Evolutionary conservation across 257 asterid genomes (phyloP).

Genomic region (Leptodermis oblonga): DNA sequence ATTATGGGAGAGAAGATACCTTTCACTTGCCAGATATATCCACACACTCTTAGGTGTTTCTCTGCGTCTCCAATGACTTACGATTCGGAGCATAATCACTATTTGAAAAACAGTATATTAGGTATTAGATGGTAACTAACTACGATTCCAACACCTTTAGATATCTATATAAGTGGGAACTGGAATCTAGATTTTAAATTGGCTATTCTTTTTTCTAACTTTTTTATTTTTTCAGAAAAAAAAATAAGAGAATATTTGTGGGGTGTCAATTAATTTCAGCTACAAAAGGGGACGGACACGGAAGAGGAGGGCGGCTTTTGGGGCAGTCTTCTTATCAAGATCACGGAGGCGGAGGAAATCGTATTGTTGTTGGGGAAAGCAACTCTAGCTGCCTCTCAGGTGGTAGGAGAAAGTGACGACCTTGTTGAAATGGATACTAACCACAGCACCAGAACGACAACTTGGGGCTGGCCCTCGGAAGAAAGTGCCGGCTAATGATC

Average conservation of each 20-base stretch:
- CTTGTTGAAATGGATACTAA: slow-evolving; percentile 28
- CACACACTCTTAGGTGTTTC: neutral
- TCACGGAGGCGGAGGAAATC: slow-evolving; percentile 11
- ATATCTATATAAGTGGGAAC: neutral
- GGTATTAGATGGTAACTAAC: neutral
- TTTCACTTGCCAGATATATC: neutral
- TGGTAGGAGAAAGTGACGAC: neutral
- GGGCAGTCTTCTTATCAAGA: neutral
- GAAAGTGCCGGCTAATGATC: slow-evolving; percentile 29
- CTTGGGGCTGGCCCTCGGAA: slow-evolving; percentile 14
- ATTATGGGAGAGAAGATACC: neutral
- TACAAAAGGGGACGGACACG: slow-evolving; percentile 14
- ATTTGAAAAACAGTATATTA: neutral
- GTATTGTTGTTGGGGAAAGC: slow-evolving; percentile 11
- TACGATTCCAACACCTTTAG: neutral
- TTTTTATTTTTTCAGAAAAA: neutral
- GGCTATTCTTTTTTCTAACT: no score
- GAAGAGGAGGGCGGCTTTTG: slow-evolving; percentile 12
- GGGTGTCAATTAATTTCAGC: slow-evolving; percentile 4
- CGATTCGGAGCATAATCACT: neutral
- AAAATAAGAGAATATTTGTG: neutral
- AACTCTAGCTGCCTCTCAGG: slow-evolving; percentile 16
- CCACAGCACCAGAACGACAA: slow-evolving; percentile 25
- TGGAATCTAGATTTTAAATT: neutral
- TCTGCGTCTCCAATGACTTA: neutral